These are phyloP conservation scores for Borovskyia barvae DNA, from an alignment of 208 protist species.

Conservation along the genomic window DNA sequence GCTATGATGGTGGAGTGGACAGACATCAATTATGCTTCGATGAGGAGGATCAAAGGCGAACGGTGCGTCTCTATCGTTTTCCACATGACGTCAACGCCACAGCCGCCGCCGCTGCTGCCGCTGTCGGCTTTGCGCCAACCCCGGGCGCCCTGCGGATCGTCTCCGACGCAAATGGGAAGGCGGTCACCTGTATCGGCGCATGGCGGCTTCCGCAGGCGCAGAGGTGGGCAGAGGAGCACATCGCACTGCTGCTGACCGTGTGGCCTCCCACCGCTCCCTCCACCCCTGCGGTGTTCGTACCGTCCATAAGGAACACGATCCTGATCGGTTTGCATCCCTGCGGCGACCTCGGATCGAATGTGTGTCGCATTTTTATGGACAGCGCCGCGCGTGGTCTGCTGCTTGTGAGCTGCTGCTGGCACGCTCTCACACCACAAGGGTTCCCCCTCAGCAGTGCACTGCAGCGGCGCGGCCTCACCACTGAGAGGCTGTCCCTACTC, in stretches of 20 bases:
- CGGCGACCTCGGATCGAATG: constrained; percentile 82
- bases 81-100: not conserved
- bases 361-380: constrained; percentile 66
- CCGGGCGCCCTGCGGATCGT: not conserved
- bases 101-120: not conserved
- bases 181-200: not conserved
- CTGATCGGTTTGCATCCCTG: constrained; percentile 86
- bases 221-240: constrained; percentile 10
- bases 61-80: constrained; percentile 19
- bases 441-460: constrained; percentile 78
- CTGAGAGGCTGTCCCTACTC: constrained; percentile 56
- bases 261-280: constrained; percentile 25
- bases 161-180: too few relatives aligned
- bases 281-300: constrained; percentile 48
- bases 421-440: constrained; percentile 60
- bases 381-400: constrained; percentile 57
- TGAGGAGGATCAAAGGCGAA: constrained; percentile 15
- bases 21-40: constrained; percentile 38
- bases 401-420: constrained; percentile 92
- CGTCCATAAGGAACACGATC: constrained; percentile 62
- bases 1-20: constrained; percentile 54
- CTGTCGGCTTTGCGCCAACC: not conserved
- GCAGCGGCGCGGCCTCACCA: constrained; percentile 40
- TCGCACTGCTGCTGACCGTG: constrained; percentile 40
- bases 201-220: constrained; percentile 26